Conservation (phyloP, 1,139 yeast genomes). For the Magnusiomyces fungicola region DNA sequence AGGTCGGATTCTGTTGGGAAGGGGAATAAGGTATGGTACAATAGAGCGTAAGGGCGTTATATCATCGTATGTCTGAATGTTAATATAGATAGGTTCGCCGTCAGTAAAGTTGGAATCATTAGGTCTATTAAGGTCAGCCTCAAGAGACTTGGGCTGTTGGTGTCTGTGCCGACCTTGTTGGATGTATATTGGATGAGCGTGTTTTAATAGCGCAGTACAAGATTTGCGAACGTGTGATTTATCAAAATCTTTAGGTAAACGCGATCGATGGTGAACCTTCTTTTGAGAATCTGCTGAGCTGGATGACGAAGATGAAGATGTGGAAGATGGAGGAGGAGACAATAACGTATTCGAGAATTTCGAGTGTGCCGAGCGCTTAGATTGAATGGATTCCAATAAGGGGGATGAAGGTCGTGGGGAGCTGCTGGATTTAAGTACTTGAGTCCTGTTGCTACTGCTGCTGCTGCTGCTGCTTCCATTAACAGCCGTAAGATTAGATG, state of each 20-base stretch:
- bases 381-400: background rate
- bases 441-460: too few species aligned
- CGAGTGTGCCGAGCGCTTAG: background rate
- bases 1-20: slow-evolving; percentile 22
- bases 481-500: background rate
- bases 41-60: slow-evolving; percentile 2
- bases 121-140: background rate
- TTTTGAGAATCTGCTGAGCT: background rate
- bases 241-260: slow-evolving; percentile 14
- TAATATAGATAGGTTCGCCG: slow-evolving; percentile 12
- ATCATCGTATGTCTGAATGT: slow-evolving; percentile 9
- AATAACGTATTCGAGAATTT: background rate
- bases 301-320: background rate
- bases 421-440: too few species aligned
- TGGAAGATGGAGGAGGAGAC: background rate
- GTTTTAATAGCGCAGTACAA: slow-evolving; percentile 11
- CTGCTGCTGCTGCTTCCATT: too few species aligned
- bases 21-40: slow-evolving; percentile 22
- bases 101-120: background rate
- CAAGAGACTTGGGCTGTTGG: background rate
- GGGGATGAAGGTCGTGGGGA: too few species aligned
- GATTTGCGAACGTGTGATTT: slow-evolving; percentile 11
- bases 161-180: background rate
- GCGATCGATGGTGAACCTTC: slow-evolving; percentile 2
- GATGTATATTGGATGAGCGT: slow-evolving; percentile 7